Conservation (phyloP, 2,329 filamentous ascomycete species). For the Stemphylium beticola region DNA sequence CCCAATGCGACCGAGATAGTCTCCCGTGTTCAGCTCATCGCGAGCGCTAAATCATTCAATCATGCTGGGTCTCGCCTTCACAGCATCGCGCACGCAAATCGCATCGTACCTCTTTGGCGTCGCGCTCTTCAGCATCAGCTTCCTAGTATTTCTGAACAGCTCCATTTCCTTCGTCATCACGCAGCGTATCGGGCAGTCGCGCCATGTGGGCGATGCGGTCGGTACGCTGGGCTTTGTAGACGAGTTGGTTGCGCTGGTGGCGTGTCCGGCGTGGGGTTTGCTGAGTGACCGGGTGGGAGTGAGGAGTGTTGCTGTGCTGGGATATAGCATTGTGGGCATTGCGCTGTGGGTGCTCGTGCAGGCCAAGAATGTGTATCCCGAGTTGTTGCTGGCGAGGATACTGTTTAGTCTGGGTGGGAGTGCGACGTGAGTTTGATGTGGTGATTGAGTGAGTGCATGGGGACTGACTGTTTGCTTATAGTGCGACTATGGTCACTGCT, state of each 20-base stretch:
- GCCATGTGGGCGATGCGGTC: slow-evolving; percentile 78
- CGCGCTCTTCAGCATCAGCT: slow-evolving; percentile 85
- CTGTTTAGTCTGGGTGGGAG: slow-evolving; percentile 90
- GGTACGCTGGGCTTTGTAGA: slow-evolving; percentile 86
- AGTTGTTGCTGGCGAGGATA: slow-evolving; percentile 81
- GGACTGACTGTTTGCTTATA: slow-evolving; percentile 31
- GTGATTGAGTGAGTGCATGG: background rate
- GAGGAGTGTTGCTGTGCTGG: slow-evolving; percentile 67
- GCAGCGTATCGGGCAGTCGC: slow-evolving; percentile 76
- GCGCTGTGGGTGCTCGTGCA: slow-evolving; percentile 83
- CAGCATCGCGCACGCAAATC: slow-evolving; percentile 63
- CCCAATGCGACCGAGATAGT: slow-evolving; percentile 21
- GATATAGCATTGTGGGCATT: slow-evolving; percentile 81
- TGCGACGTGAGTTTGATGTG: slow-evolving; percentile 67
- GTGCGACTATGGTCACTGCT: slow-evolving; percentile 93
- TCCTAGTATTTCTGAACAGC: slow-evolving; percentile 88
- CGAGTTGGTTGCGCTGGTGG: slow-evolving; percentile 79
- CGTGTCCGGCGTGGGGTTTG: slow-evolving; percentile 81
- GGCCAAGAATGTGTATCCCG: slow-evolving; percentile 84
- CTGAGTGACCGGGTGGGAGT: slow-evolving; percentile 79
- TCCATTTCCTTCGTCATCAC: slow-evolving; percentile 85
- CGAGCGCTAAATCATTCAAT: slow-evolving; percentile 26
- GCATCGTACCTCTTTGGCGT: slow-evolving; percentile 80
- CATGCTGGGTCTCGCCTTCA: slow-evolving; percentile 56
- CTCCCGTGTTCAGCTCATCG: slow-evolving; percentile 20